Percentiles rank a stretch among this genome's conserved stretches.
Conservation (phyloP, 495 filamentous ascomycete genomes). For the Penicillium fimorum region DNA sequence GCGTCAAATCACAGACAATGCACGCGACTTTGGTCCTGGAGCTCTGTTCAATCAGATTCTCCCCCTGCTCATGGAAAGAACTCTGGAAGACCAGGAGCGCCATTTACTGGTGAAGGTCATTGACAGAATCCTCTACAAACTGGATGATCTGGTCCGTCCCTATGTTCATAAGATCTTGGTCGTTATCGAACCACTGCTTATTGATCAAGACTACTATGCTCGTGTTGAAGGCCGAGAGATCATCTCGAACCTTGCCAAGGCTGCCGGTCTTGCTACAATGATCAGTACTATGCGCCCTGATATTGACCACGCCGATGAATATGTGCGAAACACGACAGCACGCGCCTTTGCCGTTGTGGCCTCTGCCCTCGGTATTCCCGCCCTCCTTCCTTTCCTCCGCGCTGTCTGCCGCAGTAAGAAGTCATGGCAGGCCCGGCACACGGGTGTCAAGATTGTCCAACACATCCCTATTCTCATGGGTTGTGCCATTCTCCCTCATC, state of each 20-base stretch:
- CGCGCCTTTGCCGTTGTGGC: conserved; percentile 97
- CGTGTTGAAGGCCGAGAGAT: conserved; percentile 98
- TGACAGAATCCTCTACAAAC: conserved; percentile 96
- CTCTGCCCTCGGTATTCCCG: conserved; percentile 93
- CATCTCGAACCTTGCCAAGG: conserved; percentile 95
- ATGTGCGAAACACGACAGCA: conserved; percentile 98
- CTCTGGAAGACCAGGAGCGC: conserved; percentile 95
- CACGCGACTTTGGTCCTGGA: conserved; percentile 92
- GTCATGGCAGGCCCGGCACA: conserved; percentile 97
- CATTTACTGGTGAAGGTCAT: conserved; percentile 99
- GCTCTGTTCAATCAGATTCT: conserved; percentile 97
- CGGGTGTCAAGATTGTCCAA: conserved; percentile 98
- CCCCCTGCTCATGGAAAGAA: conserved; percentile 97
- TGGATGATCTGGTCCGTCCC: conserved; percentile 94
- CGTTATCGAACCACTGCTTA: conserved; percentile 97
- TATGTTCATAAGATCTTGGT: conserved; percentile 98
- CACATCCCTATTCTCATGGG: conserved; percentile 99
- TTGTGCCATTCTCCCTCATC: conserved; percentile 91
- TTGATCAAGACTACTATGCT: conserved; percentile 99
- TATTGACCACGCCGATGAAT: conserved; percentile 98
- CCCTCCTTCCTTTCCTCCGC: conserved; percentile 88
- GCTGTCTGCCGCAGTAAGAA: conserved; percentile 97
- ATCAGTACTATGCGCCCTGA: conserved; percentile 98
- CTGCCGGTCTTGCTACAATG: conserved; percentile 97
- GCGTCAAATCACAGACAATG: conserved; percentile 96